A percentile compares a stretch with the other conserved stretches of the same genome.
phyloP scores from a whole-genome alignment of 202 grass and related monocot species.

The Musa balbisiana region DNA sequence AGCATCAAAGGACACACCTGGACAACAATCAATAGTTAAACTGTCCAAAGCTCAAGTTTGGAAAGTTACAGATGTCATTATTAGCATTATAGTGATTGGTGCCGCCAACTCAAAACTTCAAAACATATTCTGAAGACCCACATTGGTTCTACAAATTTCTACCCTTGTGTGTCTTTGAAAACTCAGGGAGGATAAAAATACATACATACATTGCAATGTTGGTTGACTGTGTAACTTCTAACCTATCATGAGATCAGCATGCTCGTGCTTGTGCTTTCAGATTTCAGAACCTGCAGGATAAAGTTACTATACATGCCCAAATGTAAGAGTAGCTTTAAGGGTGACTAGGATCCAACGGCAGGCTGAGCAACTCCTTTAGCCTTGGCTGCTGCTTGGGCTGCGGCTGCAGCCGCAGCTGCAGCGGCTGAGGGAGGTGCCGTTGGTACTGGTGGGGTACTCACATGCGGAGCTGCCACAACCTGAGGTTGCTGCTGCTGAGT shows the following conservation, averaged over 20 bases:
- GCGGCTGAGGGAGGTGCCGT: constrained; percentile 33
- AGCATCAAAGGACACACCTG: too few relatives aligned
- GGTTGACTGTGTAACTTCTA: too few relatives aligned
- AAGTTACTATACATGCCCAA: background rate
- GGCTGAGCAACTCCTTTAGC: constrained; percentile 50
- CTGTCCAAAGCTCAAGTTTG: too few relatives aligned
- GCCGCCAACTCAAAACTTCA: too few relatives aligned
- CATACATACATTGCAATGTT: too few relatives aligned
- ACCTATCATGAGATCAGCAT: background rate
- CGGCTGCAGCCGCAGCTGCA: constrained; percentile 31
- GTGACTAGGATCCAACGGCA: constrained; percentile 46
- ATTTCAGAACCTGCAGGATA: background rate
- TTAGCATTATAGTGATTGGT: too few relatives aligned
- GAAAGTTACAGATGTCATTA: too few relatives aligned
- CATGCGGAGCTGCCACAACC: constrained; percentile 21
- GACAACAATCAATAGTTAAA: too few relatives aligned
- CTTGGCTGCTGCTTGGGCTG: constrained; percentile 63
- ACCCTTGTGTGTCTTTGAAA: too few relatives aligned
- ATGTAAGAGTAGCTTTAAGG: background rate
- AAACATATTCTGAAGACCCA: too few relatives aligned
- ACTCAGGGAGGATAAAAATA: too few relatives aligned
- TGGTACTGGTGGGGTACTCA: constrained; percentile 22
- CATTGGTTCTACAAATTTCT: too few relatives aligned
- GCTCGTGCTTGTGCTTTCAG: background rate
- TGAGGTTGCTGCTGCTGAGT: constrained; percentile 36